Conservation (phyloP, 2,329 filamentous ascomycete genomes). For the Neofusicoccum ribis region DNA sequence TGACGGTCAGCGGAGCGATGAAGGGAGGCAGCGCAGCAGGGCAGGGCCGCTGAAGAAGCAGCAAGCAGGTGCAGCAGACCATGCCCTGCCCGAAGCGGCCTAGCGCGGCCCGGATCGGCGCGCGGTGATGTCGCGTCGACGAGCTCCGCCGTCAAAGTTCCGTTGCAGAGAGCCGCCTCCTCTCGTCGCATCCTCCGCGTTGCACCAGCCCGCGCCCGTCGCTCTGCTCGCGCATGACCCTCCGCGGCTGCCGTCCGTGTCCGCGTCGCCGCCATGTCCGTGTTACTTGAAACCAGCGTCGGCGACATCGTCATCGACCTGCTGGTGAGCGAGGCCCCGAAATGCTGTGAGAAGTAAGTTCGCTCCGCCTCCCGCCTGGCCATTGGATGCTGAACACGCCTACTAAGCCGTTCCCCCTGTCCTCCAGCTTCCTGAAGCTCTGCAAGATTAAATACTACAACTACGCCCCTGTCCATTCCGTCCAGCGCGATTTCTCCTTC, state of each 20-base stretch:
- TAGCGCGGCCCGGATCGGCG: neutral
- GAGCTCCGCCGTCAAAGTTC: neutral
- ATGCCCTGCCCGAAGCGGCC: slow-evolving; percentile 1
- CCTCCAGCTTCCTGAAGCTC: slow-evolving; percentile 86
- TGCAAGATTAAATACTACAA: slow-evolving; percentile 99
- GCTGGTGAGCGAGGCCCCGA: slow-evolving; percentile 83
- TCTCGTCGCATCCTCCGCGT: neutral
- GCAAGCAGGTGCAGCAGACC: neutral
- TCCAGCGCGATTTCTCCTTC: slow-evolving; percentile 95
- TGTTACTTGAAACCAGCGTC: slow-evolving; percentile 86
- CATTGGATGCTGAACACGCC: slow-evolving; percentile 53
- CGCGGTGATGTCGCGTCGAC: slow-evolving; percentile 11
- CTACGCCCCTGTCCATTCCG: slow-evolving; percentile 85
- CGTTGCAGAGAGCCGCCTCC: slow-evolving; percentile 1
- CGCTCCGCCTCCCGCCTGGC: slow-evolving; percentile 22
- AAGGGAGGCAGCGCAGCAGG: neutral
- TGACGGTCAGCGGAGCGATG: neutral
- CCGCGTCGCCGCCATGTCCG: slow-evolving; percentile 66
- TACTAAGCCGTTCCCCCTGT: slow-evolving; percentile 51
- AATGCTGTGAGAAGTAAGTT: slow-evolving; percentile 92
- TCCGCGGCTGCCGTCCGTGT: neutral
- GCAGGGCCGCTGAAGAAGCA: slow-evolving; percentile 6
- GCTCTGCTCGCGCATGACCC: neutral
- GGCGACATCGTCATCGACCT: slow-evolving; percentile 96
- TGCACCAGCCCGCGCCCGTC: neutral